A percentile compares a stretch with the other conserved stretches of the same genome.
Evolutionary conservation across 768 basidiomycete genomes (phyloP).

Genomic region (Leccinum imitatum): DNA sequence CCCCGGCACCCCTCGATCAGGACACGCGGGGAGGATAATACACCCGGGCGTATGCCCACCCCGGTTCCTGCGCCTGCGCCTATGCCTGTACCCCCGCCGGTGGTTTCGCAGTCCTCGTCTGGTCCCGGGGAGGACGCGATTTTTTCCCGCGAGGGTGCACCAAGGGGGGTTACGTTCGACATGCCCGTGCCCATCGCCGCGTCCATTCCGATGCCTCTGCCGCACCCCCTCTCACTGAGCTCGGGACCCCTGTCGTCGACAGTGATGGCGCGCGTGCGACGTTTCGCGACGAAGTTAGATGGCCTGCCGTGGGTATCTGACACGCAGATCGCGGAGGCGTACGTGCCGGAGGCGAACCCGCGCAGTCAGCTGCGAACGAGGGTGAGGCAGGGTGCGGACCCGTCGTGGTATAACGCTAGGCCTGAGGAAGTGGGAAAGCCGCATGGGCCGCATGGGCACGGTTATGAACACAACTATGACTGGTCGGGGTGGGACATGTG

Average conservation of each 20-base stretch:
- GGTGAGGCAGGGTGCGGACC: constrained; percentile 17
- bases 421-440: constrained; percentile 9
- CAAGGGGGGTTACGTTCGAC: background rate
- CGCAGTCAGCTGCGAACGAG: constrained; percentile 18
- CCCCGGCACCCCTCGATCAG: background rate
- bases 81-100: background rate
- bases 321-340: constrained; percentile 43
- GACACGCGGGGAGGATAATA: background rate
- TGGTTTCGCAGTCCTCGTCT: background rate
- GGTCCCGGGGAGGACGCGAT: background rate
- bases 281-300: constrained; percentile 37
- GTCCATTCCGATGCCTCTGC: background rate
- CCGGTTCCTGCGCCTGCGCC: background rate
- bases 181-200: constrained; percentile 7
- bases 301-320: constrained; percentile 45
- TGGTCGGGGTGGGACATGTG: constrained; percentile 26
- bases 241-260: constrained; percentile 18
- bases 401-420: constrained; percentile 30
- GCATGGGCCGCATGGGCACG: background rate
- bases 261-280: constrained; percentile 34
- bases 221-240: background rate
- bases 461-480: background rate
- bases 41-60: background rate
- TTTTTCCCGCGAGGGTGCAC: background rate
- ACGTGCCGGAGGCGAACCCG: constrained; percentile 37